Conservation (phyloP, 768 basidiomycete species). For the Phlegmacium glaucopus region DNA sequence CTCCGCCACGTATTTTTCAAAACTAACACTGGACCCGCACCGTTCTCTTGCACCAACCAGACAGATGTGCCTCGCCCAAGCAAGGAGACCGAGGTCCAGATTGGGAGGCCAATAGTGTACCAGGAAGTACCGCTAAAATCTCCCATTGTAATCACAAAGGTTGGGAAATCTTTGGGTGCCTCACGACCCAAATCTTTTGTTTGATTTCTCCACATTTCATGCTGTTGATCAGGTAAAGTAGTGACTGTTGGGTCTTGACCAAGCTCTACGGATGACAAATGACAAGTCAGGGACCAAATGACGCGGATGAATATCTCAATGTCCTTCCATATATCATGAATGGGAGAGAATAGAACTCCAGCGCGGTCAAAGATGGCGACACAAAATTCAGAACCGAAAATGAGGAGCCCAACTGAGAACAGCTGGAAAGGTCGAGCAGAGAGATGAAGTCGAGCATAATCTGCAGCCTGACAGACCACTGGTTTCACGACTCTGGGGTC, state of each 20-base stretch:
- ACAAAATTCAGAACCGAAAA: constrained; percentile 25
- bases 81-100: constrained; percentile 15
- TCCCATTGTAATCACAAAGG: constrained; percentile 5
- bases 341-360: constrained; percentile 22
- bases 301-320: constrained; percentile 20
- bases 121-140: constrained; percentile 7
- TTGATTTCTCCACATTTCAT: not conserved
- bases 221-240: constrained; percentile 1
- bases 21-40: too few relatives aligned
- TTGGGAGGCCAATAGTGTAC: constrained; percentile 16
- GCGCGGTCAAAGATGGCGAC: constrained; percentile 29
- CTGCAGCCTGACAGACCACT: constrained; percentile 17
- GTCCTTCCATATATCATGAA: constrained; percentile 19
- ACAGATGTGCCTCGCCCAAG: constrained; percentile 15
- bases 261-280: constrained; percentile 13
- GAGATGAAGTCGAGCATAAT: constrained; percentile 26
- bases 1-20: too few relatives aligned
- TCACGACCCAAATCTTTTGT: not conserved
- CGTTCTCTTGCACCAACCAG: constrained; percentile 9
- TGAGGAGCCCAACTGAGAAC: constrained; percentile 24
- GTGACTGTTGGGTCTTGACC: constrained; percentile 14
- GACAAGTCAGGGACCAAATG: constrained; percentile 16
- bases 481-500: constrained; percentile 2
- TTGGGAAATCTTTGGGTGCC: constrained; percentile 1
- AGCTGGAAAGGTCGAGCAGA: constrained; percentile 25